These are phyloP conservation scores for Russula virescens DNA, from an alignment of 768 basidiomycete species.

Conservation along the genomic window DNA sequence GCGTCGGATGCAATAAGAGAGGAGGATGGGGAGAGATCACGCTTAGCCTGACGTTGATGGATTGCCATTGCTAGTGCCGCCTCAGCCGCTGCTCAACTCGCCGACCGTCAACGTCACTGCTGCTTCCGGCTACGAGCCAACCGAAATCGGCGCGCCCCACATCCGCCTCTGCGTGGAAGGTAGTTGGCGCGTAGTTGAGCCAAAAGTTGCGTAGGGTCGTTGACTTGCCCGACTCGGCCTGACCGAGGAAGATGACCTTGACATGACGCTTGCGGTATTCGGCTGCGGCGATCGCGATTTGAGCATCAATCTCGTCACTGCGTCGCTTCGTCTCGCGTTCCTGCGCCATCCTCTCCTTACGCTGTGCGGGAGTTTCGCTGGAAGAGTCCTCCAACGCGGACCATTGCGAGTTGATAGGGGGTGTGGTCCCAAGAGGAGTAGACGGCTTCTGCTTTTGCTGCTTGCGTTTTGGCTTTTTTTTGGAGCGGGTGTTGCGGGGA, in stretches of 20 bases:
- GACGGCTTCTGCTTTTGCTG: background rate
- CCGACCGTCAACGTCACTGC: background rate
- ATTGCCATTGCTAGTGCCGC: no score
- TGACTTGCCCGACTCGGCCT: conserved; percentile 65
- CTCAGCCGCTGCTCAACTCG: no score
- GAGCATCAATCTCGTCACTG: conserved; percentile 53
- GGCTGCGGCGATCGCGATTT: conserved; percentile 41
- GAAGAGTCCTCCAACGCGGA: conserved; percentile 31
- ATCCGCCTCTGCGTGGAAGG: conserved; percentile 51
- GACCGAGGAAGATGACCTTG: conserved; percentile 58
- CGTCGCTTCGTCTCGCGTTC: conserved; percentile 47
- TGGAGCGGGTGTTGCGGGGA: background rate
- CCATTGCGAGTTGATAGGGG: conserved; percentile 25
- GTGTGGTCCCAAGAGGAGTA: background rate
- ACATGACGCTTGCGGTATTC: conserved; percentile 37
- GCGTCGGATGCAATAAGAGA: no score
- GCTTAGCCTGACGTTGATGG: no score
- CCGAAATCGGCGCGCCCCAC: conserved; percentile 42
- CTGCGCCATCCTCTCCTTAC: conserved; percentile 35
- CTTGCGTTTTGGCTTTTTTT: background rate
- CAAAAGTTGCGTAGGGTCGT: conserved; percentile 65
- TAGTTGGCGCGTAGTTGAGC: conserved; percentile 52
- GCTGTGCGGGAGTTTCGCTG: conserved; percentile 41
- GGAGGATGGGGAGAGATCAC: no score
- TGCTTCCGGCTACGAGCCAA: background rate